These are phyloP conservation scores for Meripilus lineatus DNA, from an alignment of 1,284 basidiomycete species.

Conservation along the genomic window DNA sequence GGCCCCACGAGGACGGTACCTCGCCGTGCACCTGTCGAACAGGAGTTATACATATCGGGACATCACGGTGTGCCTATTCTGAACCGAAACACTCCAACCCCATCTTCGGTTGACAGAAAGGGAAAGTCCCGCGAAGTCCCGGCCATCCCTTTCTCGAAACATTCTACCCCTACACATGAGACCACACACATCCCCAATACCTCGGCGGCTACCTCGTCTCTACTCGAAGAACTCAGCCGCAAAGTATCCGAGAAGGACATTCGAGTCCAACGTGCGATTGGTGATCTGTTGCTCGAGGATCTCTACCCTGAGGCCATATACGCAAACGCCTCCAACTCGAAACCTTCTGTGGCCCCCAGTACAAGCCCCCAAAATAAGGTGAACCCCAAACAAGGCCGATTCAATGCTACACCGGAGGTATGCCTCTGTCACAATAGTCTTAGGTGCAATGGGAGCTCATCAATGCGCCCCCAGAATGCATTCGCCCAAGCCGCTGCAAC, in stretches of 20 bases:
- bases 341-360: too few relatives aligned
- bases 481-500: neutral
- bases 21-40: neutral
- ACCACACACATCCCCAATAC: too few relatives aligned
- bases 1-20: neutral
- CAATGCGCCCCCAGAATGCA: neutral
- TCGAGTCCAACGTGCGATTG: constrained; percentile 13
- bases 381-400: too few relatives aligned
- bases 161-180: too few relatives aligned
- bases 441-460: too few relatives aligned
- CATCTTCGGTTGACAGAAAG: constrained; percentile 12
- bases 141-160: constrained; percentile 8
- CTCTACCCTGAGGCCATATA: too few relatives aligned
- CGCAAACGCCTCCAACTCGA: too few relatives aligned
- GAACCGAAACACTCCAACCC: neutral
- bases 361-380: too few relatives aligned
- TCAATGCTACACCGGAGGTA: too few relatives aligned
- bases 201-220: too few relatives aligned
- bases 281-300: constrained; percentile 14
- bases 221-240: too few relatives aligned
- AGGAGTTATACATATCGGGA: neutral
- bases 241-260: constrained; percentile 13
- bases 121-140: constrained; percentile 16
- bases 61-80: neutral
- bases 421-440: too few relatives aligned